Conservation (phyloP, 768 basidiomycete genomes). For the Calocera viscosa region DNA sequence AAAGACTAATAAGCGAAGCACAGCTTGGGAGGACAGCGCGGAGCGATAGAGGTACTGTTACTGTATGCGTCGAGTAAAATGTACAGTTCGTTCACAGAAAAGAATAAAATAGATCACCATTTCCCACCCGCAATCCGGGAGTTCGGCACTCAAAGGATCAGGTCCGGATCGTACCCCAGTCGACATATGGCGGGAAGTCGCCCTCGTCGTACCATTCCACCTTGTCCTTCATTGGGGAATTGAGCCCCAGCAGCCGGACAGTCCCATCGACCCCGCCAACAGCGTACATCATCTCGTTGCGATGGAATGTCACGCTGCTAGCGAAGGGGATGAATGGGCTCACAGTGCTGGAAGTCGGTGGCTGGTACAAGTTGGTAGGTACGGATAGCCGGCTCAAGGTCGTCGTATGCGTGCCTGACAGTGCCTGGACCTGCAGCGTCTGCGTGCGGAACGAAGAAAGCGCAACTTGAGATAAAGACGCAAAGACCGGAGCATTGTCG, state of each 20-base stretch:
- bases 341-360: constrained; percentile 36
- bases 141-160: not conserved
- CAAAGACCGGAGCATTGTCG: constrained; percentile 67
- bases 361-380: constrained; percentile 40
- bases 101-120: constrained; percentile 2
- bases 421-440: constrained; percentile 46
- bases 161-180: not conserved
- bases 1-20: not conserved
- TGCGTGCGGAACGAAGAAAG: constrained; percentile 55
- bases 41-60: not conserved
- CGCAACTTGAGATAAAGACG: constrained; percentile 45
- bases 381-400: constrained; percentile 38
- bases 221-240: not conserved
- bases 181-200: constrained; percentile 5
- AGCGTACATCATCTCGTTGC: constrained; percentile 72
- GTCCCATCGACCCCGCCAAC: constrained; percentile 60
- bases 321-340: constrained; percentile 44
- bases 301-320: constrained; percentile 67
- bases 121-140: not conserved
- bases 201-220: constrained; percentile 3
- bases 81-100: not conserved
- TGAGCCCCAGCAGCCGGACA: constrained; percentile 15
- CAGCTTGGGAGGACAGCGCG: not conserved
- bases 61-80: not conserved
- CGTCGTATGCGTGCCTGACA: constrained; percentile 30